Evolutionary conservation across 1,284 basidiomycete species (phyloP), one percentile per base, ranked within the genome.

Genomic region (Hemileia vastatrix): DNA sequence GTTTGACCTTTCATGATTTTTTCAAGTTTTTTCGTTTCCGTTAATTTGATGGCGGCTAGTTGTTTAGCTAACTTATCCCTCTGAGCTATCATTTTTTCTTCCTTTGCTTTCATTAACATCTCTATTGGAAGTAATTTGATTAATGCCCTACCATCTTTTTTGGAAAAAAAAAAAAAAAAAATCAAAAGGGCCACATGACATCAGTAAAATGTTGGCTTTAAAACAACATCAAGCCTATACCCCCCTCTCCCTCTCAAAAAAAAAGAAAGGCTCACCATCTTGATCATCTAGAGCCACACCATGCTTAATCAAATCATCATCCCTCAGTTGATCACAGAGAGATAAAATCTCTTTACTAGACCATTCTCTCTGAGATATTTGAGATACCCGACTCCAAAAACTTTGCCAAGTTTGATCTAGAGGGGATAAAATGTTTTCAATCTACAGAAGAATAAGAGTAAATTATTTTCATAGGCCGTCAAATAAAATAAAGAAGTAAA

Each of bases 281-380:
- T 92, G 90, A 77, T 99, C 95, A 73, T 98, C 95, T 47, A 99
- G 80, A 8, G 92, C 91, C 4, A 99, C 89, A 13, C 95, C 95
- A 57, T 98, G 80, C 23, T 92, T 87, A 50, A 94, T 86, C 44
- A 97, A 80, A 72, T 96, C 93, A 44, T 83, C 80, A 76, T 98
- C 95, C 24, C 95, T 83, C 65, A 99, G 82, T 64, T 84, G 84
- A 78, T 99, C 95, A 71, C 85, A 92, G 40, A 94, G 82, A 21
- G 83, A 80, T 48, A 93, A 78, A 62, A 94, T 88, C 63, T 90
- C 87, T 72, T 86, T 85, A 33, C 84, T 74, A 21, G 70, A 2
- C 86, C 82, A 23, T 79, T 80, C 15, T 85, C 83, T 32, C 70
- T 93, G 91, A 1, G 93, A 90, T 32, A 93, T 77, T 67, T 81